Evolutionary conservation across 768 basidiomycete species (phyloP).

Genomic region (Phylloporus scabripes): DNA sequence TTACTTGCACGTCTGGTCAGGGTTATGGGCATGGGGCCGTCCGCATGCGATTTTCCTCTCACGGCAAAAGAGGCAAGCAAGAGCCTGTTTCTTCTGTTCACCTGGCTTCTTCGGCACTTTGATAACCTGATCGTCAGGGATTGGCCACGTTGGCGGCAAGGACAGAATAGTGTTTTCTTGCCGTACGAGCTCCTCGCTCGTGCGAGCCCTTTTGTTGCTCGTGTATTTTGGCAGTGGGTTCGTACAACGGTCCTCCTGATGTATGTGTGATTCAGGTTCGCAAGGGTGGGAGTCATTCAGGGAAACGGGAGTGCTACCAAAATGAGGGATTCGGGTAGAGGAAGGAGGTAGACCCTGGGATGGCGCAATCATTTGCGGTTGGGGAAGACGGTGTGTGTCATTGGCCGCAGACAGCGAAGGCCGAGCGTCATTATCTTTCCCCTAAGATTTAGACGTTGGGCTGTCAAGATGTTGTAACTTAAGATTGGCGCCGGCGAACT

Average conservation of each 20-base stretch:
- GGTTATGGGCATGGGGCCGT: slow-evolving; percentile 33
- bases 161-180: slow-evolving; percentile 23
- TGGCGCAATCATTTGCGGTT: slow-evolving; percentile 21
- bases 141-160: slow-evolving; percentile 29
- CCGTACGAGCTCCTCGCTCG: slow-evolving; percentile 26
- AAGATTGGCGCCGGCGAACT: slow-evolving; percentile 26
- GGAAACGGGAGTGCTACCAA: slow-evolving; percentile 4
- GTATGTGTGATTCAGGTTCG: slow-evolving; percentile 19
- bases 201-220: slow-evolving; percentile 25
- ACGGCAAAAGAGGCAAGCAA: slow-evolving; percentile 45
- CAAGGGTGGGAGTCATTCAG: slow-evolving; percentile 14
- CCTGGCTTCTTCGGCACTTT: slow-evolving; percentile 32
- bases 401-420: slow-evolving; percentile 14
- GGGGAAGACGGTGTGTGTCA: slow-evolving; percentile 23
- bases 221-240: slow-evolving; percentile 17
- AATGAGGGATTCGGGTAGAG: slow-evolving; percentile 14
- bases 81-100: slow-evolving; percentile 41
- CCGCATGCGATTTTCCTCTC: slow-evolving; percentile 50
- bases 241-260: slow-evolving; percentile 22
- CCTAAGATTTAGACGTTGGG: slow-evolving; percentile 24
- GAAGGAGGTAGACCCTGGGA: slow-evolving; percentile 17
- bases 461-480: slow-evolving; percentile 22
- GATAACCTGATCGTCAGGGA: slow-evolving; percentile 30
- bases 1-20: slow-evolving; percentile 44
- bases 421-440: slow-evolving; percentile 20